Evolutionary conservation across 495 filamentous ascomycete species (phyloP).

Genomic region (Schizothecium vesticola): DNA sequence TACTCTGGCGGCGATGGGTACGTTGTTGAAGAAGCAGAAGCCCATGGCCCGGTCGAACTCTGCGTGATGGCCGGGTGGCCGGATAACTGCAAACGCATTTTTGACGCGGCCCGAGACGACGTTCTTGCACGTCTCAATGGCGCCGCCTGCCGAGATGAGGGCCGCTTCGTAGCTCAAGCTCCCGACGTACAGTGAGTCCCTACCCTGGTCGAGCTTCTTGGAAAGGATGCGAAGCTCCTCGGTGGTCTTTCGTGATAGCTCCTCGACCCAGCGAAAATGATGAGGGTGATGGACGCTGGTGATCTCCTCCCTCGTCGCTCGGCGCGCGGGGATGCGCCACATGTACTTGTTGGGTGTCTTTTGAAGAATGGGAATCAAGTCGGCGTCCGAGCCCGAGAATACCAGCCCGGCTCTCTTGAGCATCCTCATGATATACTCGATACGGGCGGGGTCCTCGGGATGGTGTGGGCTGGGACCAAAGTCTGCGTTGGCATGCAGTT

Average conservation of each 20-base stretch:
- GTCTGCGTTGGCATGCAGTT: slow-evolving; percentile 78
- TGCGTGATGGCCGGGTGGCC: slow-evolving; percentile 93
- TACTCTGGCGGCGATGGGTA: slow-evolving; percentile 78
- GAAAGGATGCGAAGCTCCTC: slow-evolving; percentile 58
- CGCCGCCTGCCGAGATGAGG: slow-evolving; percentile 81
- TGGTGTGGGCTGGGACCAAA: slow-evolving; percentile 65
- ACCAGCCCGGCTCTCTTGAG: slow-evolving; percentile 75
- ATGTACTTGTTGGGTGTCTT: slow-evolving; percentile 54
- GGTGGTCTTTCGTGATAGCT: slow-evolving; percentile 47
- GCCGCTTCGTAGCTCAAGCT: slow-evolving; percentile 73
- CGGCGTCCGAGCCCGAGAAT: slow-evolving; percentile 42
- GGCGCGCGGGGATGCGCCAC: slow-evolving; percentile 67
- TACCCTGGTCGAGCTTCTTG: slow-evolving; percentile 51
- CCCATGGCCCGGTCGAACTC: slow-evolving; percentile 80
- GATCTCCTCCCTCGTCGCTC: slow-evolving; percentile 72
- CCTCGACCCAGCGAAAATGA: slow-evolving; percentile 73
- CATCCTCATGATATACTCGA: slow-evolving; percentile 81
- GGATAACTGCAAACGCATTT: slow-evolving; percentile 91
- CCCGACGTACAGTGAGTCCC: slow-evolving; percentile 89
- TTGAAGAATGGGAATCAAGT: slow-evolving; percentile 41
- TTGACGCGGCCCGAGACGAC: slow-evolving; percentile 75
- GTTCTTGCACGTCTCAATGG: slow-evolving; percentile 86
- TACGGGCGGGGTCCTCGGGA: slow-evolving; percentile 88
- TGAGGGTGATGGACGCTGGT: slow-evolving; percentile 64
- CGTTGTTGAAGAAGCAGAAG: slow-evolving; percentile 97